Evolutionary conservation across 202 grass and related monocot genomes (phyloP).

Genomic region (Digitaria exilis): DNA sequence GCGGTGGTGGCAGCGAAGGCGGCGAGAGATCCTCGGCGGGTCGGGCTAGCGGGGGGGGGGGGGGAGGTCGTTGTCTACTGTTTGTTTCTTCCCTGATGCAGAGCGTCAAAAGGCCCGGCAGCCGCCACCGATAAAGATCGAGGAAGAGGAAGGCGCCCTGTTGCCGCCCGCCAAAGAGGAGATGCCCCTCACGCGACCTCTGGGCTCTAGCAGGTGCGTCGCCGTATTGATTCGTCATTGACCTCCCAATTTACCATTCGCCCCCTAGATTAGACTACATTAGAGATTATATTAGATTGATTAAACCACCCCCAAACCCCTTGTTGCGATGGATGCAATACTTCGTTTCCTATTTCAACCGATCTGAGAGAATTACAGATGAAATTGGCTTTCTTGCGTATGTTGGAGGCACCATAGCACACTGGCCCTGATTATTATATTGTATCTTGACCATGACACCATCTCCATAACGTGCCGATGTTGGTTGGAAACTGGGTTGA

Average conservation of each 20-base stretch:
- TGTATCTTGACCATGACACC: too few relatives aligned
- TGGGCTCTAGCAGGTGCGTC: slow-evolving; percentile 56
- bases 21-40: too few relatives aligned
- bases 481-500: not conserved
- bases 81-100: slow-evolving; percentile 40
- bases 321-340: not conserved
- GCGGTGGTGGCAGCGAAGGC: too few relatives aligned
- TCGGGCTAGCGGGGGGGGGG: too few relatives aligned
- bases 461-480: not conserved
- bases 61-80: too few relatives aligned
- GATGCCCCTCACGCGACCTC: slow-evolving; percentile 61
- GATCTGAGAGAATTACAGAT: not conserved
- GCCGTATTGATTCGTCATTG: not conserved
- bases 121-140: slow-evolving; percentile 55
- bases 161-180: slow-evolving; percentile 40
- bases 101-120: slow-evolving; percentile 44
- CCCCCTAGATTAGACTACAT: too few relatives aligned
- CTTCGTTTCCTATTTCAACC: not conserved
- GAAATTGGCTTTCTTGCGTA: not conserved
- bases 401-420: not conserved
- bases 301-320: slow-evolving; percentile 1
- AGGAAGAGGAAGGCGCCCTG: slow-evolving; percentile 52
- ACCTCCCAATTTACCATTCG: not conserved
- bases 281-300: not conserved
- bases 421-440: not conserved